Conservation (phyloP, 495 filamentous ascomycete species). For the Parmelia sp. region DNA sequence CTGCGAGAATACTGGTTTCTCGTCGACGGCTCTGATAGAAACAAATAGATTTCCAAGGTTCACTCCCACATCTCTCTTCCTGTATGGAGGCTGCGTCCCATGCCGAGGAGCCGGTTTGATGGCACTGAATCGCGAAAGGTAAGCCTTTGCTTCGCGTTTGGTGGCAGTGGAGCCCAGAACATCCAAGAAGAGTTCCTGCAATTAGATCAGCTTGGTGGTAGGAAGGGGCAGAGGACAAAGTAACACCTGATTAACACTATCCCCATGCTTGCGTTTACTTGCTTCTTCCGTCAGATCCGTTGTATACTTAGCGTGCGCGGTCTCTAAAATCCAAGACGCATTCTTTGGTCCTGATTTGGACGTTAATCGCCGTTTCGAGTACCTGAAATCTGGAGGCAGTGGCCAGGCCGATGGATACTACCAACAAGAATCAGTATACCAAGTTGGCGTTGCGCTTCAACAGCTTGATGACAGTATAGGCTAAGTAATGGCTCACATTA, state of each 20-base stretch:
- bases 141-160: constrained; percentile 82
- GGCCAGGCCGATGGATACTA: not conserved
- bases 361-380: not conserved
- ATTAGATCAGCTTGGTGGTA: not conserved
- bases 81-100: not conserved
- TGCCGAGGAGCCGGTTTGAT: constrained; percentile 17
- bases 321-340: not conserved
- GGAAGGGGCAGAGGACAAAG: not conserved
- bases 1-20: constrained; percentile 58
- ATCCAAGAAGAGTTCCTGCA: constrained; percentile 76
- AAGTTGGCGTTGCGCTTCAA: not conserved
- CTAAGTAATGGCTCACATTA: constrained; percentile 4
- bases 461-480: not conserved
- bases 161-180: constrained; percentile 79
- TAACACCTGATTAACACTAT: constrained; percentile 13
- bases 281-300: constrained; percentile 14
- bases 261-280: constrained; percentile 19
- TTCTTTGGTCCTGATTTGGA: constrained; percentile 11
- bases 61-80: constrained; percentile 37
- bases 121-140: constrained; percentile 70
- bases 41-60: constrained; percentile 60
- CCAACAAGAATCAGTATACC: not conserved
- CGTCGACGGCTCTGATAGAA: constrained; percentile 52
- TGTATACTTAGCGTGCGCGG: constrained; percentile 3
- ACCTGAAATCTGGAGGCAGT: not conserved